Conservation (phyloP, 331 rosid genomes). For the Ulmus americana region DNA sequence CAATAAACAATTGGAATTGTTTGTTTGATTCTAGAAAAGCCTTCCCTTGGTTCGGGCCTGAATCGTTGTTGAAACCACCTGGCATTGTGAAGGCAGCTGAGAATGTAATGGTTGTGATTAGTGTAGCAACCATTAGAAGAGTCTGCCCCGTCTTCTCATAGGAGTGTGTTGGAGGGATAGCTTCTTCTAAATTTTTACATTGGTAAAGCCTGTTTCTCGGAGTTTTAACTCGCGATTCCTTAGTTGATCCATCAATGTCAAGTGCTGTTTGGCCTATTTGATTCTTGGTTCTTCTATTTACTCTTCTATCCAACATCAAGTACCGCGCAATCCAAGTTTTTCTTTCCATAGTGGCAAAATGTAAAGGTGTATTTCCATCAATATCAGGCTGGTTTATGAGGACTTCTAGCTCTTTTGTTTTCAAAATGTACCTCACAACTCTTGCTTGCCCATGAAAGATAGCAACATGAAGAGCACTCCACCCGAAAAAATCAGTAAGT, state of each 20-base stretch:
- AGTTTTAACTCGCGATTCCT: neutral
- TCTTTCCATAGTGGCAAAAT: neutral
- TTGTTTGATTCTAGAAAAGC: neutral
- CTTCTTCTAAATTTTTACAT: neutral
- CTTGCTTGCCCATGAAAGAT: neutral
- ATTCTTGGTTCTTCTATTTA: constrained; percentile 1
- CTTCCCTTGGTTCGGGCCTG: neutral
- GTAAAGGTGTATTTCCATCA: constrained; percentile 9
- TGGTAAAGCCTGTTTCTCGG: neutral
- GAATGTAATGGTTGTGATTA: neutral
- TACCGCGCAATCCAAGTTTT: neutral
- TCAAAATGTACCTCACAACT: neutral
- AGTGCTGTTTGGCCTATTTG: neutral
- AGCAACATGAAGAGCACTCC: constrained; percentile 4
- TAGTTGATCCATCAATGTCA: neutral
- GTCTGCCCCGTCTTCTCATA: neutral
- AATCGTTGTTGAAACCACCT: neutral
- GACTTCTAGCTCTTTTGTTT: constrained; percentile 1
- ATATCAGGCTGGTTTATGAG: constrained; percentile 10
- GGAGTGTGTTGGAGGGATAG: too few relatives aligned
- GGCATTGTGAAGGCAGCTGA: constrained; percentile 2
- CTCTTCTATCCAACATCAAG: constrained; percentile 2
- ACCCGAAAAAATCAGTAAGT: neutral
- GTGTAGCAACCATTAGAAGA: constrained; percentile 4
- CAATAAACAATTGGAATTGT: neutral